Evolutionary conservation across 2,329 filamentous ascomycete genomes (phyloP).

Genomic region (Cryphonectria japonica): DNA sequence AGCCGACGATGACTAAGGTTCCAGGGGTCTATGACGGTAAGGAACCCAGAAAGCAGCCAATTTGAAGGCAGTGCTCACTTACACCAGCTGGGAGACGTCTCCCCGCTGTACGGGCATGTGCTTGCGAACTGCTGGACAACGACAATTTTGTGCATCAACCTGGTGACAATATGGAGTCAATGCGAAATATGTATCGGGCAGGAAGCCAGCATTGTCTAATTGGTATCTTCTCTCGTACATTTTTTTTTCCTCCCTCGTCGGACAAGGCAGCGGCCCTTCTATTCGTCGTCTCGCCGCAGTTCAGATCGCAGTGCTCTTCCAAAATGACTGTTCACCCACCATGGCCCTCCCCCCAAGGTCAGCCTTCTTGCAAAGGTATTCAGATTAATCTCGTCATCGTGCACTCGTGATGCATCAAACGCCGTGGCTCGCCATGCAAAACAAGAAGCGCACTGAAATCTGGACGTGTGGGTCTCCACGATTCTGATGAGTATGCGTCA

Average conservation of each 20-base stretch:
- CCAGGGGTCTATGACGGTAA: neutral
- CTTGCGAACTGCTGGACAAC: neutral
- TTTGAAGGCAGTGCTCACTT: too few relatives aligned
- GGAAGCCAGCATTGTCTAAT: constrained; percentile 11
- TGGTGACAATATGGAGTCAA: neutral
- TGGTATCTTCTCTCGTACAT: constrained; percentile 17
- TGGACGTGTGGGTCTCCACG: neutral
- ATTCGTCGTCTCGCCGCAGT: neutral
- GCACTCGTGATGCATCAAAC: constrained; percentile 26
- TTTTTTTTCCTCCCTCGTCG: neutral
- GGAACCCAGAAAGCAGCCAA: neutral
- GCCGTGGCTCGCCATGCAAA: constrained; percentile 27
- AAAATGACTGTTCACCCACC: neutral
- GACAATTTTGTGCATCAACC: neutral
- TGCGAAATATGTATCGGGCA: constrained; percentile 6
- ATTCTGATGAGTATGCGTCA: constrained; percentile 7
- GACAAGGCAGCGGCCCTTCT: neutral
- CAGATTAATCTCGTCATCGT: constrained; percentile 21
- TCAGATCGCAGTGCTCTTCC: neutral
- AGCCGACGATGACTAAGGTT: constrained; percentile 13
- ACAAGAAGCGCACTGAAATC: neutral
- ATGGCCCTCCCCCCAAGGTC: neutral
- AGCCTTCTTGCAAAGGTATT: neutral
- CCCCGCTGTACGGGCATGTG: neutral
- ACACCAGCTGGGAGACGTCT: too few relatives aligned